phyloP scores from a whole-genome alignment of 345 rosid genomes.

The Bretschneidera sinensis region DNA sequence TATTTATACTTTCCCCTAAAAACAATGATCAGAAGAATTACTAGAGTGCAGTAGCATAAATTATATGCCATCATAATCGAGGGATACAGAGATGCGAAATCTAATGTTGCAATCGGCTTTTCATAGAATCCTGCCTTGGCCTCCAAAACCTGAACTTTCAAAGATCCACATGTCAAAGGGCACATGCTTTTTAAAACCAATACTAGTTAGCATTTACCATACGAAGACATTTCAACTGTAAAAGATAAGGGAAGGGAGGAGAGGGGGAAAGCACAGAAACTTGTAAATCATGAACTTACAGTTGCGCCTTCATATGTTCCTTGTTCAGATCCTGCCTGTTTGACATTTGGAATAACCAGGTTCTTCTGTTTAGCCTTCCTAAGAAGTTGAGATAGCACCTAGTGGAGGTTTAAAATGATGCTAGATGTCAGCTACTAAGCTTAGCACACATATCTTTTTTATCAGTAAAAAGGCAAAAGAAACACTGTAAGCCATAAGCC shows the following conservation, averaged over 20 bases:
- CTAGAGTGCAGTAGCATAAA: slow-evolving; percentile 95
- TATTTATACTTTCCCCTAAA: no score
- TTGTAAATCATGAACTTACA: slow-evolving; percentile 48
- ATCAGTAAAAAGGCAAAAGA: no score
- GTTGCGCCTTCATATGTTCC: slow-evolving; percentile 98
- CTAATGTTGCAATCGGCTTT: slow-evolving; percentile 92
- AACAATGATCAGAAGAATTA: slow-evolving; percentile 26
- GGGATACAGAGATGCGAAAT: slow-evolving; percentile 97
- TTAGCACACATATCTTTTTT: no score
- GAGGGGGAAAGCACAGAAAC: background rate
- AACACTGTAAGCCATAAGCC: no score
- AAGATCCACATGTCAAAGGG: background rate
- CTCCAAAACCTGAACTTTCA: slow-evolving; percentile 66
- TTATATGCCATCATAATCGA: slow-evolving; percentile 99
- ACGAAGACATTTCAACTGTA: no score
- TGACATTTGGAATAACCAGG: slow-evolving; percentile 83
- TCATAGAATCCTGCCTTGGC: slow-evolving; percentile 90
- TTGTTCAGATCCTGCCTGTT: slow-evolving; percentile 87
- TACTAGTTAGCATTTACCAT: no score
- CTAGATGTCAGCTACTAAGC: background rate
- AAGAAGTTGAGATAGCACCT: slow-evolving; percentile 98
- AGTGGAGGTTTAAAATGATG: slow-evolving; percentile 12
- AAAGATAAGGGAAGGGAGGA: no score
- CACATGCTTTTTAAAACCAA: no score
- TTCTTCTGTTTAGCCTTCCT: slow-evolving; percentile 88